phyloP scores from a whole-genome alignment of 768 basidiomycete genomes.

The Trichaptum fuscoviolaceum region DNA sequence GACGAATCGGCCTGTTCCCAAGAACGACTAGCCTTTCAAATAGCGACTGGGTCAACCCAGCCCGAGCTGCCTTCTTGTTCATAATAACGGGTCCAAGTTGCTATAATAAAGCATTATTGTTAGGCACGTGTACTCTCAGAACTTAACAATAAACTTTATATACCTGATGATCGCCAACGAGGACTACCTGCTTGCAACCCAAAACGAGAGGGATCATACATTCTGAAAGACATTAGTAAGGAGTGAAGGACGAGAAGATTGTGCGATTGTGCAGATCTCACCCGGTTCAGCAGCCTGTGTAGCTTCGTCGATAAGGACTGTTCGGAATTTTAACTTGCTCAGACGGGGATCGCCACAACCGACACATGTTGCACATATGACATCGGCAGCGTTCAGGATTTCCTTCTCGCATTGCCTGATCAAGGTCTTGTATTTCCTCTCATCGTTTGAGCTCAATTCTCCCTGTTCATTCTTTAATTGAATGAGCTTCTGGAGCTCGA shows the following conservation, averaged over 20 bases:
- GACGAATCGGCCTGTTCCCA: constrained; percentile 92
- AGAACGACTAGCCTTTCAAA: constrained; percentile 97
- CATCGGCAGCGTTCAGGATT: constrained; percentile 90
- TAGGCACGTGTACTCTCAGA: constrained; percentile 5
- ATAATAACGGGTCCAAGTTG: constrained; percentile 99
- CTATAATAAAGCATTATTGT: constrained; percentile 25
- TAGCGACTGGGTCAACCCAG: constrained; percentile 94
- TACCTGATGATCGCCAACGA: constrained; percentile 87
- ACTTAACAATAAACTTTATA: constrained; percentile 10
- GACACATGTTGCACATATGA: constrained; percentile 98
- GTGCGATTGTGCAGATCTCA: constrained; percentile 32
- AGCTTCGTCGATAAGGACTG: constrained; percentile 97
- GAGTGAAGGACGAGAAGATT: constrained; percentile 7
- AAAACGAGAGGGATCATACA: constrained; percentile 99
- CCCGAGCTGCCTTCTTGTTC: constrained; percentile 99
- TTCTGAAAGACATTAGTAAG: constrained; percentile 45
- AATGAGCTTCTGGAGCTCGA: constrained; percentile 96
- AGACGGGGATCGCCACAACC: constrained; percentile 95
- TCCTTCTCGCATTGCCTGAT: constrained; percentile 97
- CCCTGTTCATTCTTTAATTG: constrained; percentile 98
- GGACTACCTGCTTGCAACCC: constrained; percentile 96
- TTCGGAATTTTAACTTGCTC: constrained; percentile 96
- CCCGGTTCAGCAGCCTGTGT: constrained; percentile 98
- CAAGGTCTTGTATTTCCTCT: constrained; percentile 95
- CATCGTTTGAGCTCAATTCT: constrained; percentile 93